Base-by-base conservation (phyloP, 139 green algal genomes). In the Chlorella sp. region DNA sequence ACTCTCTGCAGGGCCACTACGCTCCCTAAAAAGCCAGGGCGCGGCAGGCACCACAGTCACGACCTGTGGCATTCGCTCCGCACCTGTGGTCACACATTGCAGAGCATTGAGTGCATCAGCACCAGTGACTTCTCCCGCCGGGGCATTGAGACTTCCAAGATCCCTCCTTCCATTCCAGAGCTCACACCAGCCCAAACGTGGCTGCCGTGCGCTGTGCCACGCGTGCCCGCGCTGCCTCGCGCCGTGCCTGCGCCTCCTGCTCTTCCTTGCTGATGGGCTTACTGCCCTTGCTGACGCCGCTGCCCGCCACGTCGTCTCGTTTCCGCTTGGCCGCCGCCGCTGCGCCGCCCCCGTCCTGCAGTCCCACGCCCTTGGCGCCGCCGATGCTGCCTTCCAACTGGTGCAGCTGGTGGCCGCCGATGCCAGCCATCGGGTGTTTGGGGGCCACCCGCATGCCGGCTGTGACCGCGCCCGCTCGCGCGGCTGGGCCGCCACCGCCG, bases 211-310 rank as follows among this genome's bases (percentile, higher is more conserved):
- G 80, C 59, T 90, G 76, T 63, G 91, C 73, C 58, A 96, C 90
- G 6, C 92, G 82, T 48, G 84, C 71, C 35, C 87, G 71, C 5
- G 92, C 92, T 36, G 91, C 91, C 67, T 95, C 91, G 40, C 92
- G 79, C 62, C 74, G 75, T 29, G 87, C 89, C 61, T 93, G 68
- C 21, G 83, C 83, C 61, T 91, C 90, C 55, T 60, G 63, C 62
- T 97, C 92, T 63, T 91, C 83, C 42, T 91, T 88, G 14, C 73
- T 79, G 15, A 94, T 1, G 5, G 79, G 41, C 73, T 85, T 85
- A 50, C 76, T 43, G 19, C 46, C 73, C 58, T 79, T 79, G 42
- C 53, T 17, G 29, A 50, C 56, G 38, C 46, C 33, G 70, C 63
- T 36, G 81, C 51, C 8, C 64, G 72, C 59, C 86, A 83, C 23